phyloP scores from a whole-genome alignment of 2,329 filamentous ascomycete genomes.

The Penicillium glabrum region DNA sequence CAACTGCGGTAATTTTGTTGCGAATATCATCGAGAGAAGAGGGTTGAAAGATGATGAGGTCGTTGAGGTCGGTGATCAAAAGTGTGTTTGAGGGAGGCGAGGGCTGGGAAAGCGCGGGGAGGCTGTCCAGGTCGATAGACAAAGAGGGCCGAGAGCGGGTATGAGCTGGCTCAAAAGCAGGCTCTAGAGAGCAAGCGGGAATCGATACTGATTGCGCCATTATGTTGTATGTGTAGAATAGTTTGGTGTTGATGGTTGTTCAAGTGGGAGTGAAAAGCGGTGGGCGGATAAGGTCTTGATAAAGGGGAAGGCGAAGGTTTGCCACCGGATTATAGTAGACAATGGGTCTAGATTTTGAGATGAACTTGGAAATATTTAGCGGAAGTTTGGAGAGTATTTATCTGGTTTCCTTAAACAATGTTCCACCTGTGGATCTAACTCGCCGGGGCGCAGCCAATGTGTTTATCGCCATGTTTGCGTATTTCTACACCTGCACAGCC shows the following conservation, averaged over 20 bases:
- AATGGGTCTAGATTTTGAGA: constrained; percentile 1
- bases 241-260: neutral
- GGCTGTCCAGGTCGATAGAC: constrained; percentile 47
- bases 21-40: constrained; percentile 44
- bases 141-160: constrained; percentile 37
- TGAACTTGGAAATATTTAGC: neutral
- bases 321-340: constrained; percentile 18
- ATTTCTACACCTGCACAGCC: constrained; percentile 1
- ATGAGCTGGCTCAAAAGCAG: constrained; percentile 21
- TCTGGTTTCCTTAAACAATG: neutral
- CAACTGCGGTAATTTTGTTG: constrained; percentile 41
- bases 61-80: constrained; percentile 50
- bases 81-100: constrained; percentile 52
- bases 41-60: constrained; percentile 49
- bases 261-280: neutral
- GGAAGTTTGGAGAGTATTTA: neutral
- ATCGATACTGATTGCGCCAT: constrained; percentile 25
- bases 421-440: neutral
- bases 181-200: constrained; percentile 19
- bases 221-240: constrained; percentile 4
- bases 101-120: constrained; percentile 47
- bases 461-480: neutral
- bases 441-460: neutral
- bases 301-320: constrained; percentile 5
- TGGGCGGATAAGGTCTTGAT: constrained; percentile 15